These are phyloP conservation scores for Fistulifera pelliculosa DNA, from an alignment of 108 stramenopile species.

Conservation along the genomic window DNA sequence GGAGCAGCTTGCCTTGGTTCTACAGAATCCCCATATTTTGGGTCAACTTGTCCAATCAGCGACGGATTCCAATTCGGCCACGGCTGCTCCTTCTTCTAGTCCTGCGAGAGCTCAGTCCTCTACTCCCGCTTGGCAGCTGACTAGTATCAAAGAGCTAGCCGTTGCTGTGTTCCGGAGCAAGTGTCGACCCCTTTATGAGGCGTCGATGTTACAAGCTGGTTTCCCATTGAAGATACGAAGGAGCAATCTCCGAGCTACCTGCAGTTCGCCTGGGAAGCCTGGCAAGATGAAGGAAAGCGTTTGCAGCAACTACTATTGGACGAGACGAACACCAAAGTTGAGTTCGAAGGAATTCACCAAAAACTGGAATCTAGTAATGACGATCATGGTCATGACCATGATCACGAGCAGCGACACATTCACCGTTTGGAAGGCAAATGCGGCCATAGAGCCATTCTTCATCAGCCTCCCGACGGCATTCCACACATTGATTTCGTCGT, in stretches of 20 bases:
- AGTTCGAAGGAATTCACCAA: constrained; percentile 2
- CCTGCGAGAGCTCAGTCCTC: neutral
- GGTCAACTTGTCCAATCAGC: constrained; percentile 16
- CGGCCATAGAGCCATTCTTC: constrained; percentile 56
- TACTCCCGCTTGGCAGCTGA: too few species aligned
- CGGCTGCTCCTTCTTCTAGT: neutral
- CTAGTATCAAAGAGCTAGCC: constrained; percentile 16
- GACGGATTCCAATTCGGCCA: constrained; percentile 6
- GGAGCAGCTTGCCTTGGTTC: constrained; percentile 33
- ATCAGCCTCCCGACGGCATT: constrained; percentile 37
- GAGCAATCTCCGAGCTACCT: constrained; percentile 19
- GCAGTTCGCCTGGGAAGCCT: constrained; percentile 32
- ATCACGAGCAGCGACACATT: constrained; percentile 27
- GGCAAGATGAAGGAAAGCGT: constrained; percentile 30
- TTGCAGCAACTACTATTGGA: neutral
- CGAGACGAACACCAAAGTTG: constrained; percentile 1
- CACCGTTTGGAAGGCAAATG: constrained; percentile 50
- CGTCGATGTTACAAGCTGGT: constrained; percentile 39
- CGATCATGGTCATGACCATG: neutral
- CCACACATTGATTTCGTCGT: constrained; percentile 66
- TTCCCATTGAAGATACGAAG: constrained; percentile 19
- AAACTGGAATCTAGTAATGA: neutral
- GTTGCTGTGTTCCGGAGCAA: constrained; percentile 22
- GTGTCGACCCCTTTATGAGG: constrained; percentile 20
- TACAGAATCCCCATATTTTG: constrained; percentile 22